A percentile compares a stretch with the other conserved stretches of the same genome.
Conservation (phyloP, 2,329 filamentous ascomycete species). For the Ceratocystiopsis sp. region DNA sequence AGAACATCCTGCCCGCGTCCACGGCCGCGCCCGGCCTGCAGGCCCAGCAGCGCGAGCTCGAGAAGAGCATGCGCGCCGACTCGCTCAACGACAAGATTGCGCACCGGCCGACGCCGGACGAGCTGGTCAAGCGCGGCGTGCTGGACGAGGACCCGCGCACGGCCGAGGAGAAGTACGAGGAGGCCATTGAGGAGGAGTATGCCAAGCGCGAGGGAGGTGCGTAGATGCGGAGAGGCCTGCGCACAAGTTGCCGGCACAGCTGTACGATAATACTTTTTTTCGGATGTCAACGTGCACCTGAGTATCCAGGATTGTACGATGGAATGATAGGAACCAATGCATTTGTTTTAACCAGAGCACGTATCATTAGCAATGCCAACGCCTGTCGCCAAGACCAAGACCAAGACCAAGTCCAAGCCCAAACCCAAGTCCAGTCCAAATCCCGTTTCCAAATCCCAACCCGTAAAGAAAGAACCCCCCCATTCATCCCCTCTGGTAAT, state of each 20-base stretch:
- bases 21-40: constrained; percentile 62
- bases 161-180: constrained; percentile 38
- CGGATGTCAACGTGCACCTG: no score
- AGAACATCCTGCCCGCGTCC: constrained; percentile 72
- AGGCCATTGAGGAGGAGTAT: constrained; percentile 47
- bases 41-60: constrained; percentile 67
- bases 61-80: constrained; percentile 77
- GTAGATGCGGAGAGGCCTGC: constrained; percentile 12
- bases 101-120: constrained; percentile 57
- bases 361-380: no score
- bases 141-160: constrained; percentile 49
- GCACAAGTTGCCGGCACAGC: no score
- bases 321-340: no score
- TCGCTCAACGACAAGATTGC: constrained; percentile 75
- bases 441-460: not conserved
- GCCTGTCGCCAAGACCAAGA: no score
- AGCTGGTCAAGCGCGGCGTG: constrained; percentile 64
- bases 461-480: not conserved
- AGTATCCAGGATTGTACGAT: no score
- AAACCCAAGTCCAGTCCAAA: not conserved
- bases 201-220: constrained; percentile 46
- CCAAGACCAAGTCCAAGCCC: no score
- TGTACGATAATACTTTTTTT: no score
- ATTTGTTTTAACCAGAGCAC: no score
- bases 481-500: not conserved